These are phyloP conservation scores for Lagenidium sp. DNA, from an alignment of 352 stramenopile genomes.

Conservation along the genomic window DNA sequence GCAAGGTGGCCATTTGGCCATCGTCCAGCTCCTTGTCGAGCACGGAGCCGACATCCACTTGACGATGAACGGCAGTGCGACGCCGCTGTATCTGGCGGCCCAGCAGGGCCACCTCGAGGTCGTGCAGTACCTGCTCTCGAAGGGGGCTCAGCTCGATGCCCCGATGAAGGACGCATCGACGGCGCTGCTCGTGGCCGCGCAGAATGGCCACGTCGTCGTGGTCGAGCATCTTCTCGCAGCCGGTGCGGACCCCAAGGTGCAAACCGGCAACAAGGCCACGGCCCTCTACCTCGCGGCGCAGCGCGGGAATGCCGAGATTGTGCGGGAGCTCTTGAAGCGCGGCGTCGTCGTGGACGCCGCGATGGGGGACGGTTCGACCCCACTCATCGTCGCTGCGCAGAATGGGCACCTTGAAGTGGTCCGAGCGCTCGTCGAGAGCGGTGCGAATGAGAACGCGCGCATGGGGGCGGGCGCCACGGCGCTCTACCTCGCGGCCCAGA, in stretches of 20 bases:
- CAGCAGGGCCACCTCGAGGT: conserved; percentile 16
- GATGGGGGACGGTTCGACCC: conserved; percentile 17
- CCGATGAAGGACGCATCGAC: conserved; percentile 16
- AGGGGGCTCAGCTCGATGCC: conserved; percentile 8
- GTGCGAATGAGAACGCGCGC: neutral
- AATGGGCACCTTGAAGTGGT: conserved; percentile 1
- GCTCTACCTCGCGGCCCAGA: conserved; percentile 8
- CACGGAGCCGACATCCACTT: conserved; percentile 11
- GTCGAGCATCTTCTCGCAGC: conserved; percentile 12
- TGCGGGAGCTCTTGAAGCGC: conserved; percentile 10
- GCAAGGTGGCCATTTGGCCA: conserved; percentile 7
- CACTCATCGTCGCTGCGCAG: conserved; percentile 14
- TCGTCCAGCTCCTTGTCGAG: conserved; percentile 15
- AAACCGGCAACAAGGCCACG: conserved; percentile 10
- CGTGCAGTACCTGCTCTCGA: conserved; percentile 11
- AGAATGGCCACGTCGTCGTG: conserved; percentile 14
- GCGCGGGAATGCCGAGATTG: conserved; percentile 14
- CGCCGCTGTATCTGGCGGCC: conserved; percentile 25
- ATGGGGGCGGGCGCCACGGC: neutral
- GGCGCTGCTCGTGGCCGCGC: conserved; percentile 13
- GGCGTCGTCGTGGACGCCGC: conserved; percentile 6
- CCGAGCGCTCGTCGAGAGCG: neutral
- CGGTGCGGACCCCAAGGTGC: conserved; percentile 7
- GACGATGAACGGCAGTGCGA: conserved; percentile 22
- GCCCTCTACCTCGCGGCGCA: conserved; percentile 17